Evolutionary conservation across 768 basidiomycete species (phyloP).

Genomic region (Russula ochroleuca): DNA sequence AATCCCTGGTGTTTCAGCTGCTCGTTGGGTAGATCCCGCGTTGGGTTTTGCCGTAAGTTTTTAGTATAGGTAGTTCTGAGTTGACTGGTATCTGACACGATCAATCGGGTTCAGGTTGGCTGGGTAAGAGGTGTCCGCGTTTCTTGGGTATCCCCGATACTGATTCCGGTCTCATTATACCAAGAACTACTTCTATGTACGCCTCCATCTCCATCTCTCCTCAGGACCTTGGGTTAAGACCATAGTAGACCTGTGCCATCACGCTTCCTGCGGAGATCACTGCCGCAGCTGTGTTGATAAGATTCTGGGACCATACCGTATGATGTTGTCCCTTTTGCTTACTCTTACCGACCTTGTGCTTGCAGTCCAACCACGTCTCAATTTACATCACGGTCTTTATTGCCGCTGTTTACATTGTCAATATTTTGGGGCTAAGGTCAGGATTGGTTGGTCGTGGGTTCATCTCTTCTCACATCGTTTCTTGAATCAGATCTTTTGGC

Average conservation of each 20-base stretch:
- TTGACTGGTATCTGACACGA: background rate
- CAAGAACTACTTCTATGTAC: conserved; percentile 27
- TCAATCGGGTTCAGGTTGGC: conserved; percentile 19
- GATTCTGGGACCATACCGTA: conserved; percentile 26
- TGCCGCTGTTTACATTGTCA: conserved; percentile 15
- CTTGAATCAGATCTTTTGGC: conserved; percentile 20
- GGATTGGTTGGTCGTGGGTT: background rate
- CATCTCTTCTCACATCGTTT: background rate
- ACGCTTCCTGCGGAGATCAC: conserved; percentile 26
- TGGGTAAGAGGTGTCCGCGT: conserved; percentile 18
- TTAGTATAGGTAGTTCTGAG: background rate
- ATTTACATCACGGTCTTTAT: conserved; percentile 25
- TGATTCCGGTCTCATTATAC: background rate
- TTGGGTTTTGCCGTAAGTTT: conserved; percentile 33
- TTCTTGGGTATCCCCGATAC: background rate
- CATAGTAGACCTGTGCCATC: conserved; percentile 24
- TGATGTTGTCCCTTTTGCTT: background rate
- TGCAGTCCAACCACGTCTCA: conserved; percentile 15
- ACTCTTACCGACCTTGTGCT: background rate
- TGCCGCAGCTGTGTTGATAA: conserved; percentile 23
- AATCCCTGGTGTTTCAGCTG: conserved; percentile 26
- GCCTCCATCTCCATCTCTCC: background rate
- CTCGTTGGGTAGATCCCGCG: conserved; percentile 36
- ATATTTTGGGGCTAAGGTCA: conserved; percentile 20
- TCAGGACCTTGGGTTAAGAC: background rate